Evolutionary conservation across 192 early-diverging fungal species (phyloP).

Genomic region (Coemansia sp.): DNA sequence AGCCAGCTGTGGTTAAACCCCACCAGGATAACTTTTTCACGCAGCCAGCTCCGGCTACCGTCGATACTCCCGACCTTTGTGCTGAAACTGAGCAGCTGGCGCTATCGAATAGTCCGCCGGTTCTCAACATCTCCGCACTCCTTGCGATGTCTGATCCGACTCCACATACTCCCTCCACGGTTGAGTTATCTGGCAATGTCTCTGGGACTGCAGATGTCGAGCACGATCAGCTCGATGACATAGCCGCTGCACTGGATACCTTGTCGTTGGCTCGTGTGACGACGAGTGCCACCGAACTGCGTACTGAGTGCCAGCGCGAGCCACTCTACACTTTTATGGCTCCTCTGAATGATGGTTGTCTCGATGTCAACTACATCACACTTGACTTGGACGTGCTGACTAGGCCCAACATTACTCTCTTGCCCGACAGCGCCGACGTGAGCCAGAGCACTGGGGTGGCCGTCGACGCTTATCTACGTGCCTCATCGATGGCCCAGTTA

Average conservation of each 20-base stretch:
- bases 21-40: slow-evolving; percentile 10
- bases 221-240: slow-evolving; percentile 10
- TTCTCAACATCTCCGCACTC: not conserved
- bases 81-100: slow-evolving; percentile 4
- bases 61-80: not conserved
- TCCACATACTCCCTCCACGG: not conserved
- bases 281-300: slow-evolving; percentile 4
- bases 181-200: not conserved
- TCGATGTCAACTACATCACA: slow-evolving; percentile 35
- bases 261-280: slow-evolving; percentile 22
- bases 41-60: not conserved
- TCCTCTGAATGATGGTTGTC: slow-evolving; percentile 38
- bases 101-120: not conserved
- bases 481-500: not conserved
- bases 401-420: slow-evolving; percentile 17
- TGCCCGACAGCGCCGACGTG: slow-evolving; percentile 17
- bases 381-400: slow-evolving; percentile 29
- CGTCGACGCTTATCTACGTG: slow-evolving; percentile 12
- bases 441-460: not conserved
- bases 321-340: slow-evolving; percentile 21
- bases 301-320: slow-evolving; percentile 25
- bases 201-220: not conserved
- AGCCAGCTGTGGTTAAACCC: not conserved
- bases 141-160: not conserved
- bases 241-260: slow-evolving; percentile 20